These are phyloP conservation scores for Saccharomyces hybrid DNA, from an alignment of 1,139 yeast genomes.

Conservation along the genomic window DNA sequence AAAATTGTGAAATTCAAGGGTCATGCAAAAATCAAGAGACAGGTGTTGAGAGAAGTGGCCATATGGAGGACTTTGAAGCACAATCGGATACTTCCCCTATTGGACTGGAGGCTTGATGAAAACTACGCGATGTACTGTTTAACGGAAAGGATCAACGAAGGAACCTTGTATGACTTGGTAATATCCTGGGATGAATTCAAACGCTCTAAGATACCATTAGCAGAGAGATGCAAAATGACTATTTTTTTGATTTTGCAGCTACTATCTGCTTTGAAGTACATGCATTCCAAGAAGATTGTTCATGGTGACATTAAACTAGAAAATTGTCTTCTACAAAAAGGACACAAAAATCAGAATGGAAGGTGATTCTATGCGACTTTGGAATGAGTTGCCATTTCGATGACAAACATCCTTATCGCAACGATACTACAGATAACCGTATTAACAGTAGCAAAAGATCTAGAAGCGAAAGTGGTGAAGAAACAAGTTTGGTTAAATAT, in stretches of 20 bases:
- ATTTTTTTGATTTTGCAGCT: conserved; percentile 39
- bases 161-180: conserved; percentile 75
- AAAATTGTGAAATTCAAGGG: conserved; percentile 60
- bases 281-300: conserved; percentile 67
- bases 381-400: conserved; percentile 54
- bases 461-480: neutral
- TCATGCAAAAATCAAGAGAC: conserved; percentile 36
- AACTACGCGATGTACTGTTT: conserved; percentile 62
- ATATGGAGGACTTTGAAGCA: conserved; percentile 70
- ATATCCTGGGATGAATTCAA: conserved; percentile 54
- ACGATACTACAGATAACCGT: conserved; percentile 27
- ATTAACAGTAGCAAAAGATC: neutral
- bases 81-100: conserved; percentile 54
- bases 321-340: conserved; percentile 52
- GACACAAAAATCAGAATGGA: conserved; percentile 34
- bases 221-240: conserved; percentile 37
- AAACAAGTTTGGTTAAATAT: neutral
- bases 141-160: conserved; percentile 65
- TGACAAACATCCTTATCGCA: neutral
- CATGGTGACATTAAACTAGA: conserved; percentile 90
- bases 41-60: conserved; percentile 62
- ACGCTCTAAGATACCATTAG: conserved; percentile 21
- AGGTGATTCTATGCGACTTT: conserved; percentile 67
- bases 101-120: conserved; percentile 51
- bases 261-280: conserved; percentile 53